Base-by-base conservation (phyloP, 192 early-diverging fungal species). In the Entrophospora sp. region DNA sequence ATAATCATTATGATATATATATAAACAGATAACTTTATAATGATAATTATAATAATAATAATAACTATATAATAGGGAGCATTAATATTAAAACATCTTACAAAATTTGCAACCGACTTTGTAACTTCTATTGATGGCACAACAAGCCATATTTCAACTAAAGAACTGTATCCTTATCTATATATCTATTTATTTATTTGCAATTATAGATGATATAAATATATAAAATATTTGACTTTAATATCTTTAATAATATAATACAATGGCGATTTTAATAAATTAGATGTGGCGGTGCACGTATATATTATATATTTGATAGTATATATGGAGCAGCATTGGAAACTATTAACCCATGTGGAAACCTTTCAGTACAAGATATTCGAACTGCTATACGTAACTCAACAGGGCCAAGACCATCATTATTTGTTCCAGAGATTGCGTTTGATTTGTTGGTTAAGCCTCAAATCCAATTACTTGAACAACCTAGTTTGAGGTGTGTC, bases 371-470 rank as follows among this genome's bases (percentile, higher is more conserved):
- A 63, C 77, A 79, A 64, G 88, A 91, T 46, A 91, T 91, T 67
- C 84, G 87, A 56, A 86, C 81, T 2, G 90, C 90, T 31, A 91
- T 91, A 56, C 87, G 90, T 58, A 91, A 91, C 73, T 90, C 90
- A 2, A 89, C 83, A 0, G 90, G 90, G 8, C 87, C 90, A 4
- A 77, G 88, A 9, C 82, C 88, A 9, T 88, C 87, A 20, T 78
- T 91, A 14, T 91, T 91, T 80, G 88, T 91, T 12, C 90, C 90
- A 10, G 90, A 91, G 68, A 82, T 90, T 69, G 90, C 90, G 8
- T 91, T 91, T 77, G 87, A 91, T 69, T 77, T 91, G 27, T 61
- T 91, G 32, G 90, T 91, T 58, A 88, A 86, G 65, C 90, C 90
- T 38, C 88, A 90, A 69, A 89, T 91, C 60, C 84, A 83, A 60